Conservation (phyloP, 805 yeast genomes). For the Yamadazyma nakazawae region DNA sequence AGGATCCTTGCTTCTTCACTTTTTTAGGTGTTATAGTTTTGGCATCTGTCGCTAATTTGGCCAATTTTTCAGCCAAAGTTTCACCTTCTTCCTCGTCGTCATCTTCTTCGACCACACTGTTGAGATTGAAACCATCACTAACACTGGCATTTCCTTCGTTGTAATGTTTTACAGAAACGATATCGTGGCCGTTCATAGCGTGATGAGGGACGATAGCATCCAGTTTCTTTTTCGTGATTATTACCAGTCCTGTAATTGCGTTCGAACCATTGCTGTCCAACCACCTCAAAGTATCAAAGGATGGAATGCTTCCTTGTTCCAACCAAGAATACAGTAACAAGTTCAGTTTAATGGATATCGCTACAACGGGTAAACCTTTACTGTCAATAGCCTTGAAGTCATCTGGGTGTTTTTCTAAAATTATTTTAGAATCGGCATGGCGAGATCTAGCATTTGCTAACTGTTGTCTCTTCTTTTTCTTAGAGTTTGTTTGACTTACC, state of each 20-base stretch:
- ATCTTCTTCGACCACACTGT: slow-evolving; percentile 49
- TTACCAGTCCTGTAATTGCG: slow-evolving; percentile 27
- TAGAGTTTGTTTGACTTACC: slow-evolving; percentile 16
- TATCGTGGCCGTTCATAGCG: slow-evolving; percentile 47
- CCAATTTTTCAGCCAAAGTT: slow-evolving; percentile 30
- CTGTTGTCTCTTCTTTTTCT: slow-evolving; percentile 45
- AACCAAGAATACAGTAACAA: slow-evolving; percentile 53
- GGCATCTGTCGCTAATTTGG: slow-evolving; percentile 41
- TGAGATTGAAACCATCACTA: slow-evolving; percentile 61
- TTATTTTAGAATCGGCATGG: slow-evolving; percentile 45
- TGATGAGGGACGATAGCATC: slow-evolving; percentile 39
- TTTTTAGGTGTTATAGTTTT: slow-evolving; percentile 25
- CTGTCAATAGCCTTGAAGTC: slow-evolving; percentile 31
- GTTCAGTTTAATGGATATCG: slow-evolving; percentile 30
- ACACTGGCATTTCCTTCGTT: slow-evolving; percentile 60
- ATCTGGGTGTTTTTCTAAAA: slow-evolving; percentile 45
- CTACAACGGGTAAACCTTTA: slow-evolving; percentile 25
- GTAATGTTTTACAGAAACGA: slow-evolving; percentile 53
- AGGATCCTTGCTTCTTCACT: slow-evolving; percentile 34
- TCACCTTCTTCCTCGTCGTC: slow-evolving; percentile 43
- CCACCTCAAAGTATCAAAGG: slow-evolving; percentile 57
- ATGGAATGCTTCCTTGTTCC: slow-evolving; percentile 56
- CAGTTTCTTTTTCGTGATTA: slow-evolving; percentile 24
- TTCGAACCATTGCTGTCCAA: slow-evolving; percentile 21
- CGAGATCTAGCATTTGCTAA: slow-evolving; percentile 45